Evolutionary conservation across 2,329 filamentous ascomycete species (phyloP).

Genomic region (Periconia sp.): DNA sequence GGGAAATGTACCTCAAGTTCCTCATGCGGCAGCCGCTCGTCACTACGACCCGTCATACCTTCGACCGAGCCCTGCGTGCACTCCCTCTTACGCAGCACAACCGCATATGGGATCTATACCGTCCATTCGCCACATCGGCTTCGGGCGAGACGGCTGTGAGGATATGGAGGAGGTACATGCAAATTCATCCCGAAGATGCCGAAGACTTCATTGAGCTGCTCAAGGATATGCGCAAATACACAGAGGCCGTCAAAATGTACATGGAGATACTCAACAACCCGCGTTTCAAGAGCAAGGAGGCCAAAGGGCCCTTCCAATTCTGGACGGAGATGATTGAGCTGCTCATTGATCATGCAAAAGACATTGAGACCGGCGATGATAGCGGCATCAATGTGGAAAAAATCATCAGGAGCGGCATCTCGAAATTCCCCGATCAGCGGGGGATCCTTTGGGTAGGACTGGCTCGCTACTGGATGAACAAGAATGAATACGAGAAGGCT

Average conservation of each 20-base stretch:
- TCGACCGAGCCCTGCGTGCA: conserved; percentile 88
- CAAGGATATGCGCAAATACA: conserved; percentile 78
- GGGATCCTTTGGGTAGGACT: conserved; percentile 94
- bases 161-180: conserved; percentile 95
- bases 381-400: conserved; percentile 85
- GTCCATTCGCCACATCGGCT: conserved; percentile 86
- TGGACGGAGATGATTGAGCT: conserved; percentile 98
- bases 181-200: conserved; percentile 91
- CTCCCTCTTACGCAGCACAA: conserved; percentile 94
- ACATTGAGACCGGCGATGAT: conserved; percentile 79
- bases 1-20: conserved; percentile 96
- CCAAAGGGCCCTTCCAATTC: conserved; percentile 92
- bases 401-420: conserved; percentile 90
- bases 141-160: conserved; percentile 88
- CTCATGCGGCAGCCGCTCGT: conserved; percentile 89
- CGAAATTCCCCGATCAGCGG: conserved; percentile 87
- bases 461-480: conserved; percentile 94
- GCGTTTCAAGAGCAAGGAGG: conserved; percentile 86
- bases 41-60: conserved; percentile 80
- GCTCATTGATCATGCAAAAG: conserved; percentile 84
- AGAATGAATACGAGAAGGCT: conserved; percentile 88
- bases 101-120: conserved; percentile 90
- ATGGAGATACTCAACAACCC: conserved; percentile 90
- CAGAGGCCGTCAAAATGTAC: conserved; percentile 87
- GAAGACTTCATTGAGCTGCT: conserved; percentile 95